A percentile compares a stretch with the other conserved stretches of the same genome.
Conservation (phyloP, 2,329 filamentous ascomycete genomes). For the Diaporthe citri region DNA sequence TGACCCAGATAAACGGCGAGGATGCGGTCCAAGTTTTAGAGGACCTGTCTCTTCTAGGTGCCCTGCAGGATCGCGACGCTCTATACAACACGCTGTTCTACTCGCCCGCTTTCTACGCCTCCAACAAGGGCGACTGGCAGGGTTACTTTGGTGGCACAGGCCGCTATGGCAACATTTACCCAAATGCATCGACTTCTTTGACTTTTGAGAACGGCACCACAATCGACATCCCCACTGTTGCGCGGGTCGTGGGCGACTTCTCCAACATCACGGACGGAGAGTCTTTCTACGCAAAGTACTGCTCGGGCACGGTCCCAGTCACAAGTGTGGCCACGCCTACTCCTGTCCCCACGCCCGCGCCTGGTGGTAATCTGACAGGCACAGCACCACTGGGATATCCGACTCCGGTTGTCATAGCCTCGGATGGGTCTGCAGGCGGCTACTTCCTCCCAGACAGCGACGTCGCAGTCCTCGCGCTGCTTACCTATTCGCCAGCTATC, state of each 20-base stretch:
- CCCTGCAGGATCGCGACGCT: constrained; percentile 55
- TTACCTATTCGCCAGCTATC: constrained; percentile 47
- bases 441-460: constrained; percentile 51
- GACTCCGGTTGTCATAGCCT: constrained; percentile 47
- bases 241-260: constrained; percentile 52
- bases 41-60: constrained; percentile 48
- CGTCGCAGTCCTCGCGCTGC: constrained; percentile 48
- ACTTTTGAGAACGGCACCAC: constrained; percentile 55
- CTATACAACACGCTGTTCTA: constrained; percentile 58
- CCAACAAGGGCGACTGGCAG: constrained; percentile 39
- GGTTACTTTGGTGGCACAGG: constrained; percentile 55
- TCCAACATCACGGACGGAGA: constrained; percentile 48
- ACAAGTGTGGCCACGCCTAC: constrained; percentile 34
- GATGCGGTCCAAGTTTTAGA: constrained; percentile 47
- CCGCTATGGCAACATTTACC: constrained; percentile 53
- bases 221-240: constrained; percentile 49
- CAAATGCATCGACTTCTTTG: constrained; percentile 54
- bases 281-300: constrained; percentile 48
- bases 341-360: constrained; percentile 26
- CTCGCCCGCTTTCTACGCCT: constrained; percentile 43
- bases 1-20: constrained; percentile 48
- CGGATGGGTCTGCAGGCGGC: constrained; percentile 48
- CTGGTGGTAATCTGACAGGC: constrained; percentile 36
- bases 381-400: constrained; percentile 45
- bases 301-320: constrained; percentile 32